Percentiles rank a stretch among this genome's conserved stretches.
These are phyloP conservation scores for Cordyceps tenuipes DNA, from an alignment of 2,329 filamentous ascomycete genomes.

Conservation along the genomic window DNA sequence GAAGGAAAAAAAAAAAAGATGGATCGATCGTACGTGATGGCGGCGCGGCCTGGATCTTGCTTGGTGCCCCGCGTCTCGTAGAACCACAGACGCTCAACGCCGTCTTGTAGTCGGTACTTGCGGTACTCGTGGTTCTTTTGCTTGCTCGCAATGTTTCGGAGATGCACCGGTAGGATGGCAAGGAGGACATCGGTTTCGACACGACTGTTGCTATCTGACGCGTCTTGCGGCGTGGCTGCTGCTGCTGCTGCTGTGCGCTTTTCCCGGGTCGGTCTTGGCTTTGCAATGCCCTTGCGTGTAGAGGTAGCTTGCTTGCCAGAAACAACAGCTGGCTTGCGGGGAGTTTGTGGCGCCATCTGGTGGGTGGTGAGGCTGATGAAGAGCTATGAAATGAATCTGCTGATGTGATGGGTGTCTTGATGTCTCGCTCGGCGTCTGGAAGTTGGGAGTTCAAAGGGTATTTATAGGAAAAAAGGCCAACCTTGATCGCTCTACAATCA, in stretches of 20 bases:
- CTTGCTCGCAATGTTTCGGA: conserved; percentile 16
- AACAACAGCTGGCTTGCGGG: too few relatives aligned
- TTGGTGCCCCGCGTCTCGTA: conserved; percentile 17
- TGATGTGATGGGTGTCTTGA: too few relatives aligned
- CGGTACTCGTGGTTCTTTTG: conserved; percentile 22
- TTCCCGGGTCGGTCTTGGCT: not conserved
- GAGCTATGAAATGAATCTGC: not conserved
- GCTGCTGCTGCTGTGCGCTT: not conserved
- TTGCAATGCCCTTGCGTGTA: not conserved
- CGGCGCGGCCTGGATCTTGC: not conserved
- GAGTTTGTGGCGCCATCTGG: not conserved
- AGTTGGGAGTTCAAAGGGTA: too few relatives aligned
- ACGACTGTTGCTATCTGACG: not conserved
- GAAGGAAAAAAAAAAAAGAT: not conserved
- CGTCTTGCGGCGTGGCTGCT: not conserved
- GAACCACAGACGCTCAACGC: conserved; percentile 20
- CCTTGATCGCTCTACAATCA: too few relatives aligned
- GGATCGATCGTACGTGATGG: not conserved
- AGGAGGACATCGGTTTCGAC: conserved; percentile 17
- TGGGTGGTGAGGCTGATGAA: not conserved
- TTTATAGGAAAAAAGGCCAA: too few relatives aligned
- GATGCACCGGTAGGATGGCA: conserved; percentile 17
- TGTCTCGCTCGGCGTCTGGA: too few relatives aligned
- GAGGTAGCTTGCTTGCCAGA: not conserved
- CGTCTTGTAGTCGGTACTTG: conserved; percentile 18